A percentile compares a stretch with the other conserved stretches of the same genome.
phyloP scores from a whole-genome alignment of 495 filamentous ascomycete species.

The Hypoxylon fragiforme region DNA sequence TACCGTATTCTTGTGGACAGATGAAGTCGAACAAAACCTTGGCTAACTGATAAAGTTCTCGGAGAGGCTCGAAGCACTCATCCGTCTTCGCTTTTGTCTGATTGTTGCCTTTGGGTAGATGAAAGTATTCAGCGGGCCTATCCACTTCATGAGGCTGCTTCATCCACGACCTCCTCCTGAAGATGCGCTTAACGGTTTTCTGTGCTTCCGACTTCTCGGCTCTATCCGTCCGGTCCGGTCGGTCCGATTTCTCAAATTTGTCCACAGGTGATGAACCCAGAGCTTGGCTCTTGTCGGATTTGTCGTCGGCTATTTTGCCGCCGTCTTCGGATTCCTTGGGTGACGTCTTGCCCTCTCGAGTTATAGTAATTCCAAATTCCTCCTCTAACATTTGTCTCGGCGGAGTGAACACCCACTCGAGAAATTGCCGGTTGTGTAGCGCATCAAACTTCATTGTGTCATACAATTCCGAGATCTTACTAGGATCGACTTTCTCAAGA shows the following conservation, averaged over 20 bases:
- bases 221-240: constrained; percentile 25
- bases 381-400: constrained; percentile 68
- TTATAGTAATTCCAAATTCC: constrained; percentile 51
- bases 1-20: constrained; percentile 97
- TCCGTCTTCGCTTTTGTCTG: constrained; percentile 83
- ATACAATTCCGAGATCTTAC: constrained; percentile 96
- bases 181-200: constrained; percentile 54
- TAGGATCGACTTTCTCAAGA: constrained; percentile 94
- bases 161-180: constrained; percentile 56
- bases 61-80: constrained; percentile 78
- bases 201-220: constrained; percentile 35
- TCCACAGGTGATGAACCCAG: constrained; percentile 24
- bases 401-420: constrained; percentile 98
- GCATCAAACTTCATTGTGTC: constrained; percentile 99
- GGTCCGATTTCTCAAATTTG: constrained; percentile 35
- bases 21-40: constrained; percentile 98
- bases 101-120: constrained; percentile 75
- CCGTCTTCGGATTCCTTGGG: constrained; percentile 42
- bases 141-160: constrained; percentile 46
- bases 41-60: constrained; percentile 87
- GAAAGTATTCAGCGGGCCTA: constrained; percentile 75
- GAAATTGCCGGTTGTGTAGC: constrained; percentile 90
- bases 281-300: constrained; percentile 40
- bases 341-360: constrained; percentile 42
- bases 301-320: constrained; percentile 36